Conservation (phyloP, 2,329 filamentous ascomycete species). For the Colletotrichum sp. region DNA sequence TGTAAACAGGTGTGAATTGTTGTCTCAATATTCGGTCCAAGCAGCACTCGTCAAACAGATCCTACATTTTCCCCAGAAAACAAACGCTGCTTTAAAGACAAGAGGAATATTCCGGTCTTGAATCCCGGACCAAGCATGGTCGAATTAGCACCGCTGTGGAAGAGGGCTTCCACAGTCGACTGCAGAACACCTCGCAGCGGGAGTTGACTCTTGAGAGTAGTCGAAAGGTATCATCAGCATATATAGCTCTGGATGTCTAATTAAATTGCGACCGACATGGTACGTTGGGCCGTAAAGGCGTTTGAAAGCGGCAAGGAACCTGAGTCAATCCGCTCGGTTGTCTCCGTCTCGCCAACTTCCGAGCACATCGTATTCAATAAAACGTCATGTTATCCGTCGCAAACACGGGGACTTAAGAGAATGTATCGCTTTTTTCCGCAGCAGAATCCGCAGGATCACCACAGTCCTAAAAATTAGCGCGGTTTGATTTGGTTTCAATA, state of each 20-base stretch:
- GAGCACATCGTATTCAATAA: background rate
- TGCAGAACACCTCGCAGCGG: background rate
- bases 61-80: fast-evolving
- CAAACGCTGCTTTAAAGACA: fast-evolving
- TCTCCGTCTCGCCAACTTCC: background rate
- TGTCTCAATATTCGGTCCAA: fast-evolving
- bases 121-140: background rate
- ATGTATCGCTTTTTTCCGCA: background rate
- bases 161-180: background rate
- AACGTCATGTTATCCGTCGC: fast-evolving
- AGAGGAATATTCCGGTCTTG: background rate
- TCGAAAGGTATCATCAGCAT: background rate
- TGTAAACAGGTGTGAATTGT: background rate
- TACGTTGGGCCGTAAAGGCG: background rate
- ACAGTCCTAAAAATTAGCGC: background rate
- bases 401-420: background rate
- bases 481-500: background rate
- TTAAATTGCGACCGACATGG: background rate
- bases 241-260: fast-evolving
- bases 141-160: no score
- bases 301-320: background rate
- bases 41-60: background rate
- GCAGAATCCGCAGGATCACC: fast-evolving
- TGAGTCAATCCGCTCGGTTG: background rate
- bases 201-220: fast-evolving